Conservation (phyloP, 1,139 yeast genomes). For the Candida sp. region DNA sequence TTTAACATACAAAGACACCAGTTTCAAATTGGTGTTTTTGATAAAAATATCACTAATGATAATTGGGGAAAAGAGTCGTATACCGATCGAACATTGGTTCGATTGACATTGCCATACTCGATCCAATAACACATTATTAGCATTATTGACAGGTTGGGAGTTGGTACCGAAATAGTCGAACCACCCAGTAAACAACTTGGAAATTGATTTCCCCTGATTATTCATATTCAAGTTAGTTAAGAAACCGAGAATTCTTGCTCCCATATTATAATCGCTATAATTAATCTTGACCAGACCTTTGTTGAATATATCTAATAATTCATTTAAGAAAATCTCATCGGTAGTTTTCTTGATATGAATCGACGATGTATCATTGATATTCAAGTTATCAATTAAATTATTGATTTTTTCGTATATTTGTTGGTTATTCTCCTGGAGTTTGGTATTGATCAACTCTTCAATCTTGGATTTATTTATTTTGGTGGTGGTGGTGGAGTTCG, state of each 20-base stretch:
- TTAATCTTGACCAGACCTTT: conserved; percentile 36
- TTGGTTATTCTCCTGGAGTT: conserved; percentile 21
- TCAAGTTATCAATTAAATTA: conserved; percentile 23
- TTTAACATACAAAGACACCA: conserved; percentile 26
- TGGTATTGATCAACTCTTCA: conserved; percentile 18
- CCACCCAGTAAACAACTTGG: conserved; percentile 39
- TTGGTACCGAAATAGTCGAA: conserved; percentile 27
- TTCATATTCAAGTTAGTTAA: conserved; percentile 22
- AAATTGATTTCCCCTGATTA: conserved; percentile 12
- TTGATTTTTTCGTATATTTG: conserved; percentile 23
- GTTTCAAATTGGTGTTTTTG: conserved; percentile 10
- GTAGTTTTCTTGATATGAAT: conserved; percentile 9
- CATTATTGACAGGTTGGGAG: conserved; percentile 25
- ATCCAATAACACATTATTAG: conserved; percentile 35
- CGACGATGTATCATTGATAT: conserved; percentile 1
- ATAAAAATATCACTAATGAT: conserved; percentile 36
- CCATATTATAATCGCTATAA: conserved; percentile 40
- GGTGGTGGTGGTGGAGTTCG: not conserved
- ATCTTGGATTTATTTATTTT: conserved; percentile 16
- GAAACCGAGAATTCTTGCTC: conserved; percentile 41
- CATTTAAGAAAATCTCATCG: conserved; percentile 17
- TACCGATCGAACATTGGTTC: conserved; percentile 29
- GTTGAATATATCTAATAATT: conserved; percentile 30
- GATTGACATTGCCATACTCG: conserved; percentile 32
- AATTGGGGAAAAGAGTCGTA: conserved; percentile 29